Base-by-base conservation (phyloP, 352 stramenopile species). In the Phytophthora quininea region DNA sequence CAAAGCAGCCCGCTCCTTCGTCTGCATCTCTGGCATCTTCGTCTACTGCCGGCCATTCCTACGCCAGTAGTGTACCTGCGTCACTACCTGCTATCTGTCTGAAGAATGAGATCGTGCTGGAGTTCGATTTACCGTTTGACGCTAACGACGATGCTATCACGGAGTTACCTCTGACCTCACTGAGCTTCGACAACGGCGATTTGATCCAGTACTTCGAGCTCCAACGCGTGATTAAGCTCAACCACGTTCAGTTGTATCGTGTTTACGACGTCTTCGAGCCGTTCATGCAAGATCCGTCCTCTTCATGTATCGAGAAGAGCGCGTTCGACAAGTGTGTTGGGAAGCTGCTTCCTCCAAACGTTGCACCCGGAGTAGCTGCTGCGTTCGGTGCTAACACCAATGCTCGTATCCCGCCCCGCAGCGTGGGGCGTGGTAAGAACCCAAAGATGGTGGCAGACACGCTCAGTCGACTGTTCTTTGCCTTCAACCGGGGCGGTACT, bases 121-220 rank as follows among this genome's bases (percentile, higher is more conserved):
- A 93, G 35, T 96, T 96, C 54, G 88, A 95, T 19, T 58, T 96
- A 19, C 80, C 82, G 15, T 83, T 95, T 32, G 83, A 93, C 51
- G 69, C 58, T 1, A 72, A 88, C 24, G 78, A 90, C 33, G 81
- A 93, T 50, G 77, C 82, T 4, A 79, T 85, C 12, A 82, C 77
- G 0, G 84, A 92, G 57, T 56, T 92, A 29, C 86, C 86, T 3
- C 50, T 96, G 15, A 89, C 74, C 24, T 91, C 76, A 0, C 62
- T 96, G 32, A 85, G 81, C 48, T 95, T 93, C 12, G 79, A 93
- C 58, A 96, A 96, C 57, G 88, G 88, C 3, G 85, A 96, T 47
- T 54, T 96, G 59, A 83, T 96, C 31, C 86, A 91, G 66, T 96
- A 91, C 50, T 82, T 84, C 30, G 85, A 93, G 58, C 71, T 96